Conservation (phyloP, 75 land plant genomes). For the Larix kaempferi region DNA sequence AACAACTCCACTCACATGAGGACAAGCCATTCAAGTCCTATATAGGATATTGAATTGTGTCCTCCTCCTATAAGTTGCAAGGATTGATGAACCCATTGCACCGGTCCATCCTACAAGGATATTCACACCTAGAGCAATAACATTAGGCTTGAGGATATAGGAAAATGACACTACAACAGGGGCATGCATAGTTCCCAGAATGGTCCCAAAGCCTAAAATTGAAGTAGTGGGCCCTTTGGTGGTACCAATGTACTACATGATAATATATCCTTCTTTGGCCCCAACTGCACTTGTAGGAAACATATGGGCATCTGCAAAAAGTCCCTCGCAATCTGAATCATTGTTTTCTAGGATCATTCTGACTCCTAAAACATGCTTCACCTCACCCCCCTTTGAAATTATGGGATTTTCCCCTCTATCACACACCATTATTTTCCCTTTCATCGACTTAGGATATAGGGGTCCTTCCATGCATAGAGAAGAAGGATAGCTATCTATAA, state of each 20-base stretch:
- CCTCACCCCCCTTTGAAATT: slow-evolving; percentile 21
- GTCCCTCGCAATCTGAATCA: slow-evolving; percentile 21
- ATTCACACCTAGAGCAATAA: not conserved
- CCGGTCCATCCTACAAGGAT: not conserved
- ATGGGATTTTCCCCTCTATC: not conserved
- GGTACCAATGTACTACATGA: slow-evolving; percentile 9
- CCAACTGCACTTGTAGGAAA: slow-evolving; percentile 33
- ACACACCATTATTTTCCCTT: slow-evolving; percentile 27
- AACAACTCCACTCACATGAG: not conserved
- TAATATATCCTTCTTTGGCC: slow-evolving; percentile 7
- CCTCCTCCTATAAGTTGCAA: not conserved
- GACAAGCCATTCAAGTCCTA: not conserved
- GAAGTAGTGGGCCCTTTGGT: slow-evolving; percentile 13
- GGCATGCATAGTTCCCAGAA: slow-evolving; percentile 4
- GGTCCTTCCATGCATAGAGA: slow-evolving; percentile 22
- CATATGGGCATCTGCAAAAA: slow-evolving; percentile 33
- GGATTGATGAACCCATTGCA: not conserved
- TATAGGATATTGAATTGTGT: not conserved
- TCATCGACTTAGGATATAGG: slow-evolving; percentile 14
- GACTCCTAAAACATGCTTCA: slow-evolving; percentile 19
- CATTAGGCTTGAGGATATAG: not conserved
- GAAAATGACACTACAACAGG: not conserved
- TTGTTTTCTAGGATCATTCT: slow-evolving; percentile 38
- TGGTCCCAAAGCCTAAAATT: slow-evolving; percentile 15
- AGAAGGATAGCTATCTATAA: not conserved